Percentiles rank a stretch among this genome's conserved stretches.
phyloP scores from a whole-genome alignment of 352 stramenopile genomes.

The Blastocystis sp. region DNA sequence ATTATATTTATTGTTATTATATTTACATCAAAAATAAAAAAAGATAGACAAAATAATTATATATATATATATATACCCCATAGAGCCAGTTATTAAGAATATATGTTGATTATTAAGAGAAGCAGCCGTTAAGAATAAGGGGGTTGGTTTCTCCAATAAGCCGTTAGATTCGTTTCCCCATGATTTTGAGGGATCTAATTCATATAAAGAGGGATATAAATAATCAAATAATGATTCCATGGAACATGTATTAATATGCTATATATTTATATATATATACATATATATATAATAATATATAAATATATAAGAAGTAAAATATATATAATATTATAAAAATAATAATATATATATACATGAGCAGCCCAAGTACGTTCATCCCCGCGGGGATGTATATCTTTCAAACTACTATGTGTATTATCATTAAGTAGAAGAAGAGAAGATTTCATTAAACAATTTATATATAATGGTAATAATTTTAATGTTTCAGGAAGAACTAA shows the following conservation, averaged over 20 bases:
- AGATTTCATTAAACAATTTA: slow-evolving; percentile 17
- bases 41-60: too few relatives aligned
- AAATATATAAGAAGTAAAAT: too few relatives aligned
- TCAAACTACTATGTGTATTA: background rate
- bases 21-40: too few relatives aligned
- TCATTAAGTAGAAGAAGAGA: slow-evolving; percentile 24
- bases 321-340: too few relatives aligned
- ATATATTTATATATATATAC: background rate
- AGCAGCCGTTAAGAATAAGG: slow-evolving; percentile 6
- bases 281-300: too few relatives aligned
- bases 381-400: background rate
- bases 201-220: slow-evolving; percentile 16
- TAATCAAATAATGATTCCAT: slow-evolving; percentile 8
- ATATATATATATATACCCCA: background rate
- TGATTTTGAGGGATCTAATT: slow-evolving; percentile 1
- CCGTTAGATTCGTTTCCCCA: slow-evolving; percentile 12
- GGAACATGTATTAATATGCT: background rate
- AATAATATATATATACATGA: background rate
- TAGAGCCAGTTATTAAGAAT: slow-evolving; percentile 4
- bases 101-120: background rate
- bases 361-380: slow-evolving; percentile 27
- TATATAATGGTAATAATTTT: slow-evolving; percentile 11
- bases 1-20: too few relatives aligned
- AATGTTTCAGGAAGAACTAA: slow-evolving; percentile 25
- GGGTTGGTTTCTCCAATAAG: slow-evolving; percentile 8